Percentiles rank a stretch among this genome's conserved stretches.
Conservation (phyloP, 768 basidiomycete genomes). For the Russula dissimulans region DNA sequence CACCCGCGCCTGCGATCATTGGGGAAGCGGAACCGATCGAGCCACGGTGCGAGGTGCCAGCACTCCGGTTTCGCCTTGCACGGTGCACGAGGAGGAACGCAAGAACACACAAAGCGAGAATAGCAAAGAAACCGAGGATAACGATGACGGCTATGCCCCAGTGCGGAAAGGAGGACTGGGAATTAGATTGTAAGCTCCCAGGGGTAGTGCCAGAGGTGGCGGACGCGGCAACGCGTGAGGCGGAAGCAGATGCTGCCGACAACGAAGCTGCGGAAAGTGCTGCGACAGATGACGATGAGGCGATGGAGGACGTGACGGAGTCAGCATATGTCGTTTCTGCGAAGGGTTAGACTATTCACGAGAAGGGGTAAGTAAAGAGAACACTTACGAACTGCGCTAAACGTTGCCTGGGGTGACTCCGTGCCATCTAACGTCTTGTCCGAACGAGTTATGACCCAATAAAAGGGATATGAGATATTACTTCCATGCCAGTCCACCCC, state of each 20-base stretch:
- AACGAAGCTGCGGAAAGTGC: slow-evolving; percentile 19
- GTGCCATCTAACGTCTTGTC: slow-evolving; percentile 48
- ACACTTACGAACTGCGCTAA: slow-evolving; percentile 73
- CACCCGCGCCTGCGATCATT: slow-evolving; percentile 63
- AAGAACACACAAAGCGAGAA: slow-evolving; percentile 58
- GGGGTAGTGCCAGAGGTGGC: slow-evolving; percentile 17
- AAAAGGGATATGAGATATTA: slow-evolving; percentile 60
- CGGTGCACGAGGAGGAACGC: slow-evolving; percentile 67
- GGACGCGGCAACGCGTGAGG: slow-evolving; percentile 24
- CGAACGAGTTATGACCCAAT: slow-evolving; percentile 64
- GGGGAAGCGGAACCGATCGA: slow-evolving; percentile 76
- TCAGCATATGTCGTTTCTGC: slow-evolving; percentile 72
- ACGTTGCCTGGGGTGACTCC: slow-evolving; percentile 58
- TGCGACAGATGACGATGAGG: slow-evolving; percentile 33
- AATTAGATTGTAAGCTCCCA: slow-evolving; percentile 37
- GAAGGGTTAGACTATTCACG: slow-evolving; percentile 11
- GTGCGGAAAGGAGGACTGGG: slow-evolving; percentile 51
- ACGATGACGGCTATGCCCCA: slow-evolving; percentile 92
- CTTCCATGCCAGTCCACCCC: slow-evolving; percentile 39
- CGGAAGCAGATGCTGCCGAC: slow-evolving; percentile 19
- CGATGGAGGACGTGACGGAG: slow-evolving; percentile 49
- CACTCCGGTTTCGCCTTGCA: slow-evolving; percentile 39
- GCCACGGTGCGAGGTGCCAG: slow-evolving; percentile 46
- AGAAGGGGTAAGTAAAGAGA: background rate
- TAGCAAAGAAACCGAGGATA: slow-evolving; percentile 76